Base-by-base conservation (phyloP, 371 early-diverging fungal species). In the Rhizopus delemar region DNA sequence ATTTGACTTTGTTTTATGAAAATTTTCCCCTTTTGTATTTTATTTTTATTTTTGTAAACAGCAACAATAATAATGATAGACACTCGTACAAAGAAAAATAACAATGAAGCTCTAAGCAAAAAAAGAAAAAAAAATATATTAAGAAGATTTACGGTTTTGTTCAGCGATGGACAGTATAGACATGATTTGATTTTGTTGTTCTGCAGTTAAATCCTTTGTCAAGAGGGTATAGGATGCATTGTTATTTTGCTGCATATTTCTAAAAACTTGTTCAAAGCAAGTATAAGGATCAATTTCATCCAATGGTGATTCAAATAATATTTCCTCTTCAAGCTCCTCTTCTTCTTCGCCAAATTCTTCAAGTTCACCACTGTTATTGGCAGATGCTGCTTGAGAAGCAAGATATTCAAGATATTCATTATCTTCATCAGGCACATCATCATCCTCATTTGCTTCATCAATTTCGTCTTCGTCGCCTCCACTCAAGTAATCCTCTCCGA, bases 281-380 rank as follows among this genome's bases (percentile, higher is more conserved):
- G 86, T 63, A 74, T 93, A 93, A 4, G 90, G 87, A 65, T 96
- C 88, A 46, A 96, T 70, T 41, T 83, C 75, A 64, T 96, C 97
- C 59, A 95, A 75, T 12, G 94, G 93, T 2, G 93, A 91, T 61
- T 90, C 90, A 58, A 89, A 90, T 52, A 85, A 65, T 9, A 89
- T 72, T 60, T 93, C 93, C 71, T 93, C 93, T 39, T 86, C 83
- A 41, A 92, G 80, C 29, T 84, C 82, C 15, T 86, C 88, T 13
- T 87, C 80, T 11, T 82, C 71, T 68, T 93, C 93, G 33, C 91
- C 81, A 34, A 83, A 81, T 15, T 86, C 87, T 28, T 85, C 86
- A 9, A 85, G 80, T 13, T 83, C 75, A 15, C 85, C 85, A 11
- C 86, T 86, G 5, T 85, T 82, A 33, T 58, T 53, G 5, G 73